Evolutionary conservation across 225 moss, liverwort and hornwort species (phyloP).

Genomic region (Anthoceros angustus): DNA sequence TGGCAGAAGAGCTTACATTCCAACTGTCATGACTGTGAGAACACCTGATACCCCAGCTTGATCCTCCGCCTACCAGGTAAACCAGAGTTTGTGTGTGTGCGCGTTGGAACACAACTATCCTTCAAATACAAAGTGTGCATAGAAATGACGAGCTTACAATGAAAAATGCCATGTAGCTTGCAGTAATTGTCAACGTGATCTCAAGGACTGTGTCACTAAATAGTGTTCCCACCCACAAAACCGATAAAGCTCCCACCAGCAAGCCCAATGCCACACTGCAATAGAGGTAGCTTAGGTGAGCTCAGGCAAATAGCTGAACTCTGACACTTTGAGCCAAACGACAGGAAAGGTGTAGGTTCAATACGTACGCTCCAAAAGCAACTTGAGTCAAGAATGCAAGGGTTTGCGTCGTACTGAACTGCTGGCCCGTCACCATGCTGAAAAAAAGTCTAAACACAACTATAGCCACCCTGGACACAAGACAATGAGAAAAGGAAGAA

Average conservation of each 20-base stretch:
- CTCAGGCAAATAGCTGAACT: not conserved
- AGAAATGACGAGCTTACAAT: constrained; percentile 30
- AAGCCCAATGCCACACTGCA: constrained; percentile 70
- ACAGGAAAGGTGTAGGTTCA: not conserved
- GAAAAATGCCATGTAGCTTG: constrained; percentile 96
- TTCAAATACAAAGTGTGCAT: no score
- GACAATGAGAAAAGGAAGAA: not conserved
- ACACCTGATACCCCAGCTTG: constrained; percentile 82
- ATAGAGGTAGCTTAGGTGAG: not conserved
- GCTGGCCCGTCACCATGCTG: constrained; percentile 54
- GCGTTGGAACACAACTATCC: not conserved
- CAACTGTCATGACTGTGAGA: constrained; percentile 88
- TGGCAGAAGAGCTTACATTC: constrained; percentile 51
- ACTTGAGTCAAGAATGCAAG: constrained; percentile 63
- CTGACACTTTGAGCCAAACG: constrained; percentile 8
- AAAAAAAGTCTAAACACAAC: constrained; percentile 72
- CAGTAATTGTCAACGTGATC: constrained; percentile 83
- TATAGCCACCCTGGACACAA: constrained; percentile 53
- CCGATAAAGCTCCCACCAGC: constrained; percentile 45
- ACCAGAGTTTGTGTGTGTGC: not conserved
- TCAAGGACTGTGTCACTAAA: constrained; percentile 82
- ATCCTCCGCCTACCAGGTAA: constrained; percentile 46
- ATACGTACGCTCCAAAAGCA: constrained; percentile 78
- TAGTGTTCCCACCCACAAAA: constrained; percentile 62
- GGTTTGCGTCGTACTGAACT: constrained; percentile 35